Percentiles rank a stretch among this genome's conserved stretches.
phyloP scores from a whole-genome alignment of 1,284 basidiomycete species.

The Irpex rosettiformis region DNA sequence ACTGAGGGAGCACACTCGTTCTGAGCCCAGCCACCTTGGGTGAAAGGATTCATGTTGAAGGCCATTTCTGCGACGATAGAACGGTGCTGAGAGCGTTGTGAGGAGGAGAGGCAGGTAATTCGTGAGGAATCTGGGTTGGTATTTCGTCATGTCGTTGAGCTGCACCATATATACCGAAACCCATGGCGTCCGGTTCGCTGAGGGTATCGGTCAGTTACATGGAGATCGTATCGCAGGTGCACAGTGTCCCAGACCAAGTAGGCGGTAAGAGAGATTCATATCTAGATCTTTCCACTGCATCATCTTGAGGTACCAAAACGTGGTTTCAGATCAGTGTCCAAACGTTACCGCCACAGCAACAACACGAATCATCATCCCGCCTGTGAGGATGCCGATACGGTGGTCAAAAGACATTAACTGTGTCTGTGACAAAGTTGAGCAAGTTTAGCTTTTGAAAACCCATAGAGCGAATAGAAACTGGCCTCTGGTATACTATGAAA shows the following conservation, averaged over 20 bases:
- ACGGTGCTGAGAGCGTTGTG: not conserved
- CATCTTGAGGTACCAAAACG: not conserved
- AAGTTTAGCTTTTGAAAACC: not conserved
- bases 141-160: not conserved
- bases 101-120: not conserved
- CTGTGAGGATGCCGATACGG: not conserved
- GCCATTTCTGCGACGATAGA: conserved; percentile 9
- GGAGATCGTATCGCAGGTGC: not conserved
- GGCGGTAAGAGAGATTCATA: not conserved
- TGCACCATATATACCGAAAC: not conserved
- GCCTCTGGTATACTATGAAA: not conserved
- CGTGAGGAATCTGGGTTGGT: not conserved
- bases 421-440: not conserved
- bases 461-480: not conserved
- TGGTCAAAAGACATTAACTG: not conserved
- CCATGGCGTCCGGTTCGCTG: not conserved
- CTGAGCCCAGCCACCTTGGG: conserved; percentile 23
- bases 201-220: not conserved
- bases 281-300: not conserved
- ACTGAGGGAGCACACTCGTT: conserved; percentile 40
- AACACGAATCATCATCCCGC: not conserved
- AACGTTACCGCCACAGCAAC: conserved; percentile 12
- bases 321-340: conserved; percentile 15
- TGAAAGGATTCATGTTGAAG: conserved; percentile 28
- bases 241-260: not conserved